Evolutionary conservation across 2,329 filamentous ascomycete species (phyloP).

Genomic region (Rhexocercosporidium sp.): DNA sequence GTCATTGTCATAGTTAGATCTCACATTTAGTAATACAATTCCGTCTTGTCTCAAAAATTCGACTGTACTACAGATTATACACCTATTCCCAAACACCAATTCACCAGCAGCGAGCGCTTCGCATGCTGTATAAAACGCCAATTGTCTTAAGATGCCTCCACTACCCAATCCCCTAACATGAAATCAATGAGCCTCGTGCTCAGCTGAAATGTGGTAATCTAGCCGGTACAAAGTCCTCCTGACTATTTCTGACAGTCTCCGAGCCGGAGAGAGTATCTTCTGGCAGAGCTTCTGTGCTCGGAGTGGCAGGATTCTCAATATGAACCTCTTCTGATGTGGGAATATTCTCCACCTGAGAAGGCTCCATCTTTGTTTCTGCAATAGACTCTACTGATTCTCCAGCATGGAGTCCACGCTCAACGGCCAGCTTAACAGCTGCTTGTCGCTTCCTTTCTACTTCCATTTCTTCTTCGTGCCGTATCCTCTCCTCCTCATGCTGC

Average conservation of each 20-base stretch:
- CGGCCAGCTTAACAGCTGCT: slow-evolving; percentile 57
- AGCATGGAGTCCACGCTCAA: slow-evolving; percentile 51
- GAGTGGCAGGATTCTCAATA: background rate
- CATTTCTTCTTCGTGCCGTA: slow-evolving; percentile 54
- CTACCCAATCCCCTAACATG: background rate
- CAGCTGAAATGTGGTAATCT: slow-evolving; percentile 60
- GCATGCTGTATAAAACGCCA: slow-evolving; percentile 40
- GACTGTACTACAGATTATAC: background rate
- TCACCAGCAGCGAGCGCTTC: slow-evolving; percentile 43
- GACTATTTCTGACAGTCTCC: slow-evolving; percentile 28
- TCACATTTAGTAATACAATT: slow-evolving; percentile 7
- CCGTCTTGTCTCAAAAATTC: background rate
- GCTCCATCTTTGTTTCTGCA: slow-evolving; percentile 31
- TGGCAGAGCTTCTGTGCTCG: slow-evolving; percentile 22
- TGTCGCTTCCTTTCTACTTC: slow-evolving; percentile 58
- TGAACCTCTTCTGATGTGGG: slow-evolving; percentile 10
- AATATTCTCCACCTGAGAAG: slow-evolving; percentile 18
- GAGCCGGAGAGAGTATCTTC: background rate
- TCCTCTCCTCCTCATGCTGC: slow-evolving; percentile 56
- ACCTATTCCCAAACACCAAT: slow-evolving; percentile 7
- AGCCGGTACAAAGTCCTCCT: slow-evolving; percentile 59
- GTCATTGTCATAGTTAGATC: background rate
- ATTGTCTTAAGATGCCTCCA: slow-evolving; percentile 21
- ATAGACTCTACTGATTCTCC: slow-evolving; percentile 43
- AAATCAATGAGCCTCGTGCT: slow-evolving; percentile 9